A percentile compares a stretch with the other conserved stretches of the same genome.
Conservation (phyloP, 78 protist species). For the Dictyostelium capitatum region DNA sequence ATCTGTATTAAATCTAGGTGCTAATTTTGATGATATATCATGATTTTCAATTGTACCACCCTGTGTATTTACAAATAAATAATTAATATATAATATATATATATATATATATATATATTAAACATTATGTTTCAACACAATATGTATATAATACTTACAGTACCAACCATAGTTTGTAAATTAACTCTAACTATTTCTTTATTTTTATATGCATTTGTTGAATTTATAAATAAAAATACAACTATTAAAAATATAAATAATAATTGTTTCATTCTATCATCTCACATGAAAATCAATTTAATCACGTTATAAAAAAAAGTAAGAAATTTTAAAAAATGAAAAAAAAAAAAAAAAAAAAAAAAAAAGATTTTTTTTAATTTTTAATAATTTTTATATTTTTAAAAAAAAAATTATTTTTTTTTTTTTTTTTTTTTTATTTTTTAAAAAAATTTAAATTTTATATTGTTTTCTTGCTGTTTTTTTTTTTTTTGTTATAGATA, state of each 20-base stretch:
- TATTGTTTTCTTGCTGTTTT: too few species aligned
- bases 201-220: slow-evolving; percentile 2
- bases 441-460: too few species aligned
- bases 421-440: not conserved
- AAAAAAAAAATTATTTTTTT: not conserved
- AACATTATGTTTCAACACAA: too few species aligned
- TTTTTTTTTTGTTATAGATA: not conserved
- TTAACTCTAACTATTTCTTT: slow-evolving; percentile 14
- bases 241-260: not conserved
- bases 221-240: not conserved
- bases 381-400: not conserved
- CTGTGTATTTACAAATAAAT: not conserved
- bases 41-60: not conserved
- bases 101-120: too few species aligned
- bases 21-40: slow-evolving; percentile 8
- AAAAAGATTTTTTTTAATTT: not conserved
- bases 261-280: not conserved
- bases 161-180: slow-evolving; percentile 7
- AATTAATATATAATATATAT: not conserved
- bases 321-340: slow-evolving; percentile 14
- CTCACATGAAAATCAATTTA: not conserved
- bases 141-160: not conserved
- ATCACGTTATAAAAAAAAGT: not conserved
- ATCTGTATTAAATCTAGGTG: slow-evolving; percentile 8
- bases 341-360: slow-evolving; percentile 9